Evolutionary conservation across 768 basidiomycete genomes (phyloP).

Genomic region (Cystofilobasidium ferigula): DNA sequence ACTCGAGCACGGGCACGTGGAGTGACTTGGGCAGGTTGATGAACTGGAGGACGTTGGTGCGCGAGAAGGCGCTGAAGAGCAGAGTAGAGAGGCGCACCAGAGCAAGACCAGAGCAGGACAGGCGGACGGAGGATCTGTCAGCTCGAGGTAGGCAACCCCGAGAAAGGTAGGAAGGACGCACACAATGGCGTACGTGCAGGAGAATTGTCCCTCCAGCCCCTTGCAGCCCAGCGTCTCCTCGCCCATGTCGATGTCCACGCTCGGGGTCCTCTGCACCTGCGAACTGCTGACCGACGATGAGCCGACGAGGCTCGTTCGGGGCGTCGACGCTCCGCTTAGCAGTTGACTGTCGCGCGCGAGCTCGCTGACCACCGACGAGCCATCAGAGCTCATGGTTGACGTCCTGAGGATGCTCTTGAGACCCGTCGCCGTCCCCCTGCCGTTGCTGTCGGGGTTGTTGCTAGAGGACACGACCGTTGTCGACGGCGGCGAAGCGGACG

Average conservation of each 20-base stretch:
- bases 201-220: background rate
- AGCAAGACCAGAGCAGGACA: background rate
- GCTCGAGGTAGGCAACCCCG: background rate
- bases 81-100: background rate
- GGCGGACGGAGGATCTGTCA: background rate
- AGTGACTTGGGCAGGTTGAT: conserved; percentile 18
- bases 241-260: background rate
- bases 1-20: conserved; percentile 15
- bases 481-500: background rate
- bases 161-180: background rate
- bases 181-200: conserved; percentile 18
- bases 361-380: background rate
- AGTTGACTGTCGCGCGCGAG: background rate
- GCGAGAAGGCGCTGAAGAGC: conserved; percentile 3
- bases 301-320: conserved; percentile 3
- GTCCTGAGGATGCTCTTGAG: conserved; percentile 13
- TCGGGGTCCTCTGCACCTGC: background rate
- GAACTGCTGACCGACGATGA: background rate
- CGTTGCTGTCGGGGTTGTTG: background rate
- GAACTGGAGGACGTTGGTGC: conserved; percentile 23
- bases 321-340: background rate
- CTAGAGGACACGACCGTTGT: background rate
- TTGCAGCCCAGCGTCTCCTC: conserved; percentile 5
- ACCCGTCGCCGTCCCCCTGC: background rate
- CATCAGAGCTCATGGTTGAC: background rate